phyloP scores from a whole-genome alignment of 2,329 filamentous ascomycete species.

The Penicillium fuscoglaucum region DNA sequence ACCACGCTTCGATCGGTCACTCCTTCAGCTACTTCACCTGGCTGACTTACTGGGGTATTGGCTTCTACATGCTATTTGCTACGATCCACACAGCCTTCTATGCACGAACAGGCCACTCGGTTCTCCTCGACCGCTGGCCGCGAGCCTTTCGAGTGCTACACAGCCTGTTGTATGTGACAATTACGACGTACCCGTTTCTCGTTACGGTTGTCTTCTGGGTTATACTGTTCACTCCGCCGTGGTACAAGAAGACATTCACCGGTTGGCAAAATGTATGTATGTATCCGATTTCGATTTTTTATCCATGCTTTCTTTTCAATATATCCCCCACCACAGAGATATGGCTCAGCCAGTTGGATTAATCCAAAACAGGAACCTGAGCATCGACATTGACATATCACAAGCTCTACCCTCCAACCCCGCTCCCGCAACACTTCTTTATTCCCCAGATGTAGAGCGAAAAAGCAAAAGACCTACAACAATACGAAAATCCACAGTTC shows the following conservation, averaged over 20 bases:
- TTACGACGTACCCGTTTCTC: slow-evolving; percentile 65
- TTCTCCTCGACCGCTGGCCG: slow-evolving; percentile 61
- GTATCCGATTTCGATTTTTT: slow-evolving; percentile 11
- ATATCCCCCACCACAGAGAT: background rate
- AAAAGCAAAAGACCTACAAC: background rate
- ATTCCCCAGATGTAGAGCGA: background rate
- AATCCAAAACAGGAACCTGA: background rate
- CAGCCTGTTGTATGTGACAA: slow-evolving; percentile 62
- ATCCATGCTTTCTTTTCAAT: background rate
- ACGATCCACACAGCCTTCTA: slow-evolving; percentile 70
- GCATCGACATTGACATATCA: background rate
- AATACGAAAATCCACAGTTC: background rate
- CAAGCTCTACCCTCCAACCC: background rate
- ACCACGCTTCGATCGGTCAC: slow-evolving; percentile 50
- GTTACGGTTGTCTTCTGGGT: slow-evolving; percentile 73
- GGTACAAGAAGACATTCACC: slow-evolving; percentile 54
- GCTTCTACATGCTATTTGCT: slow-evolving; percentile 72
- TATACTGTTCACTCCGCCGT: slow-evolving; percentile 55
- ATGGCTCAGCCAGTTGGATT: background rate
- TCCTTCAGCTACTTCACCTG: slow-evolving; percentile 82
- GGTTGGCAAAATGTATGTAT: slow-evolving; percentile 56
- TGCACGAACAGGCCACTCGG: slow-evolving; percentile 52
- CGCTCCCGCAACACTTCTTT: background rate
- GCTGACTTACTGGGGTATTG: slow-evolving; percentile 78
- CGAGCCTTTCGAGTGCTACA: slow-evolving; percentile 65